A percentile compares a stretch with the other conserved stretches of the same genome.
Evolutionary conservation across 2,329 filamentous ascomycete species (phyloP).

Genomic region (Colletotrichum nymphaeae): DNA sequence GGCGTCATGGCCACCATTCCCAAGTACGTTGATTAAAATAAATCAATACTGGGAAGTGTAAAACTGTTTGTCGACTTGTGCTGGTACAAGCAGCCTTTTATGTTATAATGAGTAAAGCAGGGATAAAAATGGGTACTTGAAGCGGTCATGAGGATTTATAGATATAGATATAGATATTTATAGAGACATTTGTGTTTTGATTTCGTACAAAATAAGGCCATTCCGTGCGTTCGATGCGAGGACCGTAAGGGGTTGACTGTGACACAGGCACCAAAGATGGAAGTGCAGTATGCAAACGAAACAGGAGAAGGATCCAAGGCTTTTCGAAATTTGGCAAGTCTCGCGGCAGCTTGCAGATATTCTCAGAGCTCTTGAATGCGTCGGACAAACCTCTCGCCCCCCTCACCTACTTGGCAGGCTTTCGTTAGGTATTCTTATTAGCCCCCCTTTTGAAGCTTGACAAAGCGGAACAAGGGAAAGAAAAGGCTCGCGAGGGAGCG

Average conservation of each 20-base stretch:
- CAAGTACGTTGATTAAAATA: conserved; percentile 52
- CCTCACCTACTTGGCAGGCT: background rate
- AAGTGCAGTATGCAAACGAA: background rate
- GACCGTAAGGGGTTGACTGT: background rate
- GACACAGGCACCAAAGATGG: background rate
- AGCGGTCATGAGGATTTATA: background rate
- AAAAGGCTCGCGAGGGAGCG: background rate
- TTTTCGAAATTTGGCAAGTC: background rate
- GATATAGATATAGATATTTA: background rate
- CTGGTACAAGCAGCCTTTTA: background rate
- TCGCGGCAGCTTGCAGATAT: background rate
- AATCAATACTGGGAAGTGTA: background rate
- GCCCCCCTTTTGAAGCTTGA: background rate
- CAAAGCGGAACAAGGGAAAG: background rate
- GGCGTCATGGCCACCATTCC: conserved; percentile 61
- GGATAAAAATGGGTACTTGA: background rate
- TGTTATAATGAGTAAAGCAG: background rate
- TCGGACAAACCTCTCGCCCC: background rate
- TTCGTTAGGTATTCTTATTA: background rate
- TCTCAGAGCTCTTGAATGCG: background rate
- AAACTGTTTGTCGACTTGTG: background rate
- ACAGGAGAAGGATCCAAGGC: background rate
- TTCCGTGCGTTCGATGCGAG: background rate
- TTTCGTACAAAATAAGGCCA: background rate
- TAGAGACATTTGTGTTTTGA: background rate